Evolutionary conservation across 352 stramenopile species (phyloP).

Genomic region (Phytopythium kandeliae): DNA sequence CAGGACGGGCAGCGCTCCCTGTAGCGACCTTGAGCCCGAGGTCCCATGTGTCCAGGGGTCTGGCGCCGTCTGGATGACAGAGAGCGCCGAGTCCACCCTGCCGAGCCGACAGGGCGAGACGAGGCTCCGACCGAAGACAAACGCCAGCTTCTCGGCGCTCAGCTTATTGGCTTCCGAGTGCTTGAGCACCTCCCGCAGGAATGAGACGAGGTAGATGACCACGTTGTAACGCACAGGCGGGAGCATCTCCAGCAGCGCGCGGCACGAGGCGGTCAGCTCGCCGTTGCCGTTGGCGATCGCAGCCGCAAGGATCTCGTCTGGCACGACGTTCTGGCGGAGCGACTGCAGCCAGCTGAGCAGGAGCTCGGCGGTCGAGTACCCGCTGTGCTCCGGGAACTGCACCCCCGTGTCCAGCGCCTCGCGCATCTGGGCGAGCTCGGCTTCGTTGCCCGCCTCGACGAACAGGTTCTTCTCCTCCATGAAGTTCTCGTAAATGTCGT

Average conservation of each 20-base stretch:
- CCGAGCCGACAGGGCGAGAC: constrained; percentile 39
- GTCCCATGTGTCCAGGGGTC: constrained; percentile 1
- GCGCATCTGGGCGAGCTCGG: constrained; percentile 61
- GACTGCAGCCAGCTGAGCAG: constrained; percentile 90
- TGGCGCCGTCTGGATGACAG: constrained; percentile 10
- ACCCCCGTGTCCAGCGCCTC: constrained; percentile 92
- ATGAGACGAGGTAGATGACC: constrained; percentile 96
- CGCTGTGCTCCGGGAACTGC: constrained; percentile 71
- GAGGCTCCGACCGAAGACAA: constrained; percentile 71
- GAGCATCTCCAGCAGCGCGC: constrained; percentile 70
- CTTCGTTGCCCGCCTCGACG: constrained; percentile 60
- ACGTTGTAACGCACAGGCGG: constrained; percentile 95
- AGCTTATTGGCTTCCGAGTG: constrained; percentile 53
- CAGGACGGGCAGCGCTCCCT: constrained; percentile 4
- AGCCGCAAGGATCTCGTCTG: constrained; percentile 69
- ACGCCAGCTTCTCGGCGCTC: constrained; percentile 63
- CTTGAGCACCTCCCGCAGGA: constrained; percentile 93
- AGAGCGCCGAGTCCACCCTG: background rate
- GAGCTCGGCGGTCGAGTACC: constrained; percentile 90
- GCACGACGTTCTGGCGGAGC: constrained; percentile 87
- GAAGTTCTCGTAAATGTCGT: constrained; percentile 89
- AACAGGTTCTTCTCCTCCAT: constrained; percentile 83
- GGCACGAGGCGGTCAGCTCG: constrained; percentile 80
- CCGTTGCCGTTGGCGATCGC: constrained; percentile 44
- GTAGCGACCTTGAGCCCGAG: background rate